These are phyloP conservation scores for Cordyceps tenuipes DNA, from an alignment of 2,329 filamentous ascomycete species.

Conservation along the genomic window DNA sequence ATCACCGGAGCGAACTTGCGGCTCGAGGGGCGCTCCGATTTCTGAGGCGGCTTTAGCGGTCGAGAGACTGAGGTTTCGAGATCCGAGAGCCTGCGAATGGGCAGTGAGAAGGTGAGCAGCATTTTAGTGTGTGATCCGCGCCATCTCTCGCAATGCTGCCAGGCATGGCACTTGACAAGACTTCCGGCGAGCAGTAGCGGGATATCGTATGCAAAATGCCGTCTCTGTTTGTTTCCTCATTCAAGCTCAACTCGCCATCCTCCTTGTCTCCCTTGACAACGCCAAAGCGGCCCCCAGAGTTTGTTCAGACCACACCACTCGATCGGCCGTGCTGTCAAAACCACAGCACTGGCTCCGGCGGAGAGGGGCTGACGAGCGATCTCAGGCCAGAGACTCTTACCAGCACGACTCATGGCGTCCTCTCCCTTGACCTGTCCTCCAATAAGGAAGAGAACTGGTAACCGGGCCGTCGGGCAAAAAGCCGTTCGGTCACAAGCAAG, in stretches of 20 bases:
- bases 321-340: conserved; percentile 21
- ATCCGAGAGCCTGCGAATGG: conserved; percentile 7
- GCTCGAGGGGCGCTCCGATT: conserved; percentile 23
- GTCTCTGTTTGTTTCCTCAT: conserved; percentile 39
- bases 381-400: conserved; percentile 65
- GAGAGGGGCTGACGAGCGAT: conserved; percentile 64
- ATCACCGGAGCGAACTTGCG: conserved; percentile 34
- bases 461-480: conserved; percentile 37
- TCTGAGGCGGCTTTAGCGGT: neutral
- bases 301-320: conserved; percentile 17
- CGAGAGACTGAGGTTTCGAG: neutral
- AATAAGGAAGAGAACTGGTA: conserved; percentile 25
- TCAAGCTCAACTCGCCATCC: conserved; percentile 35
- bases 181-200: conserved; percentile 37
- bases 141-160: conserved; percentile 19
- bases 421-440: conserved; percentile 39
- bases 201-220: conserved; percentile 27
- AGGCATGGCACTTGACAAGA: conserved; percentile 21
- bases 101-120: neutral
- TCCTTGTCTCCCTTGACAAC: conserved; percentile 13
- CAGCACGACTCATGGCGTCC: conserved; percentile 65
- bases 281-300: conserved; percentile 2
- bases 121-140: conserved; percentile 7
- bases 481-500: conserved; percentile 24
- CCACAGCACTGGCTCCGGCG: conserved; percentile 56